Base-by-base conservation (phyloP, 169 alveolate genomes). In the Eimeria brunetti region DNA sequence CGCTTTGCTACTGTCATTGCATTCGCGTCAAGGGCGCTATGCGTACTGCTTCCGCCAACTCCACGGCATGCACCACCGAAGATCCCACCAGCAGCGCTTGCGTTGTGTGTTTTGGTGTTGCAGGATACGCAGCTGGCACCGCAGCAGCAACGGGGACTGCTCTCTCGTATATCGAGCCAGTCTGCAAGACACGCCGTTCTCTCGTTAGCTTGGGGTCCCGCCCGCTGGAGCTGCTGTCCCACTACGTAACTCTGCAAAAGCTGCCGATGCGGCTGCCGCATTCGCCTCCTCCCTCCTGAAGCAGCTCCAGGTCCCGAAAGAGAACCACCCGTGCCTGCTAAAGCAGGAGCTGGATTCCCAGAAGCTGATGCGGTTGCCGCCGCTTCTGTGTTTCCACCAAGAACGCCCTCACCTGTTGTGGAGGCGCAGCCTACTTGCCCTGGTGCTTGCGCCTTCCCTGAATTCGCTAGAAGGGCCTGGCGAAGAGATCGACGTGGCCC, bases 261-360 rank as follows among this genome's bases (percentile, higher is more conserved):
- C 83, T 86, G 92, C 46, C 92, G 81, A 58, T 86, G 92, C 81
- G 92, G 78, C 49, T 86, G 92, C 62, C 92, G 81, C 92, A 86
- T 62, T 62, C 92, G 92, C 44, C 92, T 33, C 64, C 92, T 58
- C 64, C 92, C 92, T n/a, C 90, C 90, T 53, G 90, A 3, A 27
- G 49, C 83, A 36, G 49, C 64, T 49, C 67, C 64, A 38, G 78
- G 46, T 12, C 67, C 83, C 51, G 49, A 64, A 62, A 62, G 16
- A 7, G 81, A 44, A 2, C 78, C 83, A 11, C 64, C 81, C 0
- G 60, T 4, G 73, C 49, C 92, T 11, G 83, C 64, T 33, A 33
- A 9, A 24, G 62, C 80, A 27, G 73, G 53, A 36, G 56, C 75
- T 56, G 75, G 76, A 22, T 36, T 38, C 38, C 67, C 88, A 0